Conservation (phyloP, 2,329 filamentous ascomycete genomes). For the Hypocreales sp. region DNA sequence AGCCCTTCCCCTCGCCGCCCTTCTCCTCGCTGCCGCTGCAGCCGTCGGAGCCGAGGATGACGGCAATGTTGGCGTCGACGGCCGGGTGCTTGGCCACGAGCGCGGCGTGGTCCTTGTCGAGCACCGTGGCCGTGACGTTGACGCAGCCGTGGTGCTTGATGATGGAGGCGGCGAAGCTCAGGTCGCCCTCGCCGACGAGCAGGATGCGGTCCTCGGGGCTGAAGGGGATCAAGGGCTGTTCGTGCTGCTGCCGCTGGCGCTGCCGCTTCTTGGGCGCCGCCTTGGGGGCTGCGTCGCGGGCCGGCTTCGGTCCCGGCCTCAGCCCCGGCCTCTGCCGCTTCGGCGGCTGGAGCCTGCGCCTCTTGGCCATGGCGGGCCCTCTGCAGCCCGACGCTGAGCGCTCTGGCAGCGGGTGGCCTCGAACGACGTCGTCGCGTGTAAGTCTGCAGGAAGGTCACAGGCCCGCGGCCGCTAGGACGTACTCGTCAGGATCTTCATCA, state of each 20-base stretch:
- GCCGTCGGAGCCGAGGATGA: constrained; percentile 18
- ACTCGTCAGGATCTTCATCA: too few relatives aligned
- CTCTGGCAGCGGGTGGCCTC: too few relatives aligned
- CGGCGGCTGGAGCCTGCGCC: constrained; percentile 5
- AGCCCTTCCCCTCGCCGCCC: neutral
- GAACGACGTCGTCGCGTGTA: too few relatives aligned
- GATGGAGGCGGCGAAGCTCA: constrained; percentile 60
- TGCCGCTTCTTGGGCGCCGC: constrained; percentile 5
- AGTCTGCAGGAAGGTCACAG: too few relatives aligned
- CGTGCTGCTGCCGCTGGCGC: constrained; percentile 9
- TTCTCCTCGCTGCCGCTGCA: constrained; percentile 13
- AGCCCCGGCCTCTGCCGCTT: neutral
- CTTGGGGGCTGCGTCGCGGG: constrained; percentile 5
- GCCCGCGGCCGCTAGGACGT: too few relatives aligned
- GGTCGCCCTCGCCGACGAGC: constrained; percentile 65
- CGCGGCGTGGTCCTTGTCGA: constrained; percentile 39
- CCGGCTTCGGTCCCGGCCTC: constrained; percentile 3
- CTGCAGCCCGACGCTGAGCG: too few relatives aligned
- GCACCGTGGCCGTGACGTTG: constrained; percentile 53
- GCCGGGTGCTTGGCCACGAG: constrained; percentile 64
- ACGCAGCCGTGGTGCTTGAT: constrained; percentile 49
- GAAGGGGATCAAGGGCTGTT: constrained; percentile 49
- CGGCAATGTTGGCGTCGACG: constrained; percentile 40
- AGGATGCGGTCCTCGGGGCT: constrained; percentile 50
- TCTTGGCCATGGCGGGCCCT: constrained; percentile 5